phyloP scores from a whole-genome alignment of 208 protist species.

The Balamuthia mandrillaris region DNA sequence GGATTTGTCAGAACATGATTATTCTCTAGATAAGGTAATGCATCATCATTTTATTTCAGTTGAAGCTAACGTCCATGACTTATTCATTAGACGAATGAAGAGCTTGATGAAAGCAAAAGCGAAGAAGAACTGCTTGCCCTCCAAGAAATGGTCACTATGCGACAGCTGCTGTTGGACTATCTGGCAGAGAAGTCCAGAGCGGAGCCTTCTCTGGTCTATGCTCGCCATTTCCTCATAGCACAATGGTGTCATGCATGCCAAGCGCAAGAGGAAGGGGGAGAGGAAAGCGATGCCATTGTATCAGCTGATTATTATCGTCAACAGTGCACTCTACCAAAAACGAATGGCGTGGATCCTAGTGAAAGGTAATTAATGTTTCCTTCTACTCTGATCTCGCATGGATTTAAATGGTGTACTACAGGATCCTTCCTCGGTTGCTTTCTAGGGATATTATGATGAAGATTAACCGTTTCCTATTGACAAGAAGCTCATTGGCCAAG shows the following conservation, averaged over 20 bases:
- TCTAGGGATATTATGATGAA: conserved; percentile 17
- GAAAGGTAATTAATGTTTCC: background rate
- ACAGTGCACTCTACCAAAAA: too few relatives aligned
- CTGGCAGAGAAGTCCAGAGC: background rate
- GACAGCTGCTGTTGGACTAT: conserved; percentile 17
- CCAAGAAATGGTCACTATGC: conserved; percentile 8
- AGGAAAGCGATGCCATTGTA: too few relatives aligned
- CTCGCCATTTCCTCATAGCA: conserved; percentile 35
- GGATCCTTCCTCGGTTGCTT: background rate
- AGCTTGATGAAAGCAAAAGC: too few relatives aligned
- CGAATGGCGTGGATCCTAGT: background rate
- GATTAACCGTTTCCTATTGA: conserved; percentile 19
- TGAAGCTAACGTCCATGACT: too few relatives aligned
- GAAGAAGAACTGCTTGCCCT: too few relatives aligned
- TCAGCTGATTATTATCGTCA: too few relatives aligned
- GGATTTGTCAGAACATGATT: too few relatives aligned
- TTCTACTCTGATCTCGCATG: background rate
- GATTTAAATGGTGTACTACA: background rate
- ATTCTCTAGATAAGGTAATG: background rate
- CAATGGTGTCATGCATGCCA: conserved; percentile 6
- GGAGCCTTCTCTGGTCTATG: conserved; percentile 1
- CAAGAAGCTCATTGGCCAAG: background rate
- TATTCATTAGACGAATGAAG: too few relatives aligned
- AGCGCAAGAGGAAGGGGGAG: conserved; percentile 2
- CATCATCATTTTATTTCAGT: background rate